phyloP scores from a whole-genome alignment of 2,329 filamentous ascomycete species.

The Calonectria crousiana region DNA sequence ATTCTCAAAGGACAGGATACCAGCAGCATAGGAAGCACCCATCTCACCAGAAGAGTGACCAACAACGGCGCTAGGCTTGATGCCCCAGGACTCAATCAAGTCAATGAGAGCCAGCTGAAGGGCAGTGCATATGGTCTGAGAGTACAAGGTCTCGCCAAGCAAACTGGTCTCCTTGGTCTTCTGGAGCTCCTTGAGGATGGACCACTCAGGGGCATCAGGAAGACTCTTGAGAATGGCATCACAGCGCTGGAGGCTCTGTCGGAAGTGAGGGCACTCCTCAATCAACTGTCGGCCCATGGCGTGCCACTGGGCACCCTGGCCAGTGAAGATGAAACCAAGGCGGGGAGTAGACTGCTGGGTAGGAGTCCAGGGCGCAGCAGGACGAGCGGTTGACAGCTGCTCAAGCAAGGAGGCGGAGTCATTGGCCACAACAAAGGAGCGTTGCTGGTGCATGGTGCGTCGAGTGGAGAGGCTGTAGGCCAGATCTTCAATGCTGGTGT shows the following conservation, averaged over 20 bases:
- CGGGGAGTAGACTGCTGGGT: conserved; percentile 29
- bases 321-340: conserved; percentile 43
- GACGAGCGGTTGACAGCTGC: conserved; percentile 30
- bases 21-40: conserved; percentile 55
- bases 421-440: conserved; percentile 40
- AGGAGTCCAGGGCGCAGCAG: conserved; percentile 35
- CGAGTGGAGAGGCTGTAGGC: conserved; percentile 37
- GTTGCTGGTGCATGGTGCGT: conserved; percentile 36
- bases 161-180: conserved; percentile 44
- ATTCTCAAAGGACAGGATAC: conserved; percentile 47
- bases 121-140: conserved; percentile 54
- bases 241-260: conserved; percentile 40
- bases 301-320: conserved; percentile 43
- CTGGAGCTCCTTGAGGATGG: conserved; percentile 47
- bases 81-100: conserved; percentile 49
- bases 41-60: conserved; percentile 61
- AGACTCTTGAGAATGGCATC: conserved; percentile 45
- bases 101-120: conserved; percentile 55
- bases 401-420: conserved; percentile 27
- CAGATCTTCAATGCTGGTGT: conserved; percentile 33
- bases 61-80: conserved; percentile 51
- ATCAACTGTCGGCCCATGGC: conserved; percentile 42
- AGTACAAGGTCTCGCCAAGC: conserved; percentile 42
- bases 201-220: conserved; percentile 36
- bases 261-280: conserved; percentile 44